These are phyloP conservation scores for Orbilia ellipsospora DNA, from an alignment of 2,329 filamentous ascomycete genomes.

Conservation along the genomic window DNA sequence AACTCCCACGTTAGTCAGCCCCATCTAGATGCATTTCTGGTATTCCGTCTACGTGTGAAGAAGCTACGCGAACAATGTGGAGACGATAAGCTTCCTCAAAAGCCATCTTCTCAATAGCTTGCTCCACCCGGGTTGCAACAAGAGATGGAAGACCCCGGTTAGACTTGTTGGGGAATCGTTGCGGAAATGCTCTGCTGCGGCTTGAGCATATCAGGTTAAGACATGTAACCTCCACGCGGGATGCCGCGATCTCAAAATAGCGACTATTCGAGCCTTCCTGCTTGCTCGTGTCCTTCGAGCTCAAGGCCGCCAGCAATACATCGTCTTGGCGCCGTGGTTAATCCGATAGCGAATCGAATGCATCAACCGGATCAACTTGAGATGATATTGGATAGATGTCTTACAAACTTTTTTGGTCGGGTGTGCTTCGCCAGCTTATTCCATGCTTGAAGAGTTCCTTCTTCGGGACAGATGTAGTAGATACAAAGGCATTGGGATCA, in stretches of 20 bases:
- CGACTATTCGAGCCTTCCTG: constrained; percentile 26
- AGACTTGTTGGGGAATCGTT: constrained; percentile 24
- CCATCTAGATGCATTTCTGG: neutral
- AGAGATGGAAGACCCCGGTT: constrained; percentile 6
- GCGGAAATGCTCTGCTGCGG: constrained; percentile 17
- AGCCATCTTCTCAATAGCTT: neutral
- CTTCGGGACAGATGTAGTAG: constrained; percentile 22
- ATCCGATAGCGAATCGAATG: constrained; percentile 32
- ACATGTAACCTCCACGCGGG: constrained; percentile 32
- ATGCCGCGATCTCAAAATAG: constrained; percentile 51
- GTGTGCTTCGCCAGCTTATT: constrained; percentile 15
- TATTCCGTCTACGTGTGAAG: no score
- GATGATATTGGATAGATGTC: neutral
- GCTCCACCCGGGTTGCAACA: constrained; percentile 9
- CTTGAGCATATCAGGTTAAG: constrained; percentile 19
- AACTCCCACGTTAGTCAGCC: constrained; percentile 45
- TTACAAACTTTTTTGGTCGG: neutral
- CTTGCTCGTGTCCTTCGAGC: constrained; percentile 6
- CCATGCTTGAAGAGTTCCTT: constrained; percentile 37
- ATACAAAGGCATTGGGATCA: constrained; percentile 5
- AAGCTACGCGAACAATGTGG: no score
- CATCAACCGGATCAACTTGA: constrained; percentile 14
- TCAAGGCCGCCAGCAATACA: constrained; percentile 22
- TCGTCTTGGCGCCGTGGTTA: constrained; percentile 29
- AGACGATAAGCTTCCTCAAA: no score